Conservation (phyloP, 371 early-diverging fungal genomes). For the Circinella umbellata region DNA sequence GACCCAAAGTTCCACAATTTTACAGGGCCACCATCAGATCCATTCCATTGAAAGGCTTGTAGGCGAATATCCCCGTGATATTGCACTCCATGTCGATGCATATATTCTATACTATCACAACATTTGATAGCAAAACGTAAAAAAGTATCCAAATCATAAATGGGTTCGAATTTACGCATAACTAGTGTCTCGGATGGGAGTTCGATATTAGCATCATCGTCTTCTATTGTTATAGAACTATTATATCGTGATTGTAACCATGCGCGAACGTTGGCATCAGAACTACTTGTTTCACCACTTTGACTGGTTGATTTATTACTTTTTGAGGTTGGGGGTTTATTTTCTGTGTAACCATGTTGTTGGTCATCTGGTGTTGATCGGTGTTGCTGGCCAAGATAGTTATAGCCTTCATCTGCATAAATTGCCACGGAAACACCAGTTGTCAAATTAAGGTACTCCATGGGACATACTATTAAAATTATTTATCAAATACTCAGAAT, state of each 20-base stretch:
- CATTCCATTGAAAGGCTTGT: conserved; percentile 47
- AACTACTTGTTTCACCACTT: not conserved
- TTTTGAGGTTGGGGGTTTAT: not conserved
- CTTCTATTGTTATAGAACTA: not conserved
- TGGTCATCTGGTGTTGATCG: not conserved
- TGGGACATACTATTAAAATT: conserved; percentile 32
- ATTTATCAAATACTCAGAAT: not conserved
- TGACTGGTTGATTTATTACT: not conserved
- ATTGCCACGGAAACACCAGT: conserved; percentile 43
- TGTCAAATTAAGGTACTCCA: conserved; percentile 44
- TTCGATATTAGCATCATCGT: not conserved
- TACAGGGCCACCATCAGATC: conserved; percentile 24
- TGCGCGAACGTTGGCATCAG: conserved; percentile 1
- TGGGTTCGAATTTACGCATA: not conserved
- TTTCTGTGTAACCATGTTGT: conserved; percentile 1
- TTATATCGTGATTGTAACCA: conserved; percentile 6
- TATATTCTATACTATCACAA: conserved; percentile 49
- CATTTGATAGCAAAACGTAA: conserved; percentile 51
- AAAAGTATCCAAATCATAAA: conserved; percentile 46
- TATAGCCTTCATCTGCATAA: conserved; percentile 42
- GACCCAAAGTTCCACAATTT: conserved; percentile 51
- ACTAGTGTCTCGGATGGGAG: conserved; percentile 25
- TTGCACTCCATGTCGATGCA: conserved; percentile 42
- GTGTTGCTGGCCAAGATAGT: conserved; percentile 12
- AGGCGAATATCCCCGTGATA: conserved; percentile 44